Conservation (phyloP, 371 early-diverging fungal species). For the Rhizopus delemar region DNA sequence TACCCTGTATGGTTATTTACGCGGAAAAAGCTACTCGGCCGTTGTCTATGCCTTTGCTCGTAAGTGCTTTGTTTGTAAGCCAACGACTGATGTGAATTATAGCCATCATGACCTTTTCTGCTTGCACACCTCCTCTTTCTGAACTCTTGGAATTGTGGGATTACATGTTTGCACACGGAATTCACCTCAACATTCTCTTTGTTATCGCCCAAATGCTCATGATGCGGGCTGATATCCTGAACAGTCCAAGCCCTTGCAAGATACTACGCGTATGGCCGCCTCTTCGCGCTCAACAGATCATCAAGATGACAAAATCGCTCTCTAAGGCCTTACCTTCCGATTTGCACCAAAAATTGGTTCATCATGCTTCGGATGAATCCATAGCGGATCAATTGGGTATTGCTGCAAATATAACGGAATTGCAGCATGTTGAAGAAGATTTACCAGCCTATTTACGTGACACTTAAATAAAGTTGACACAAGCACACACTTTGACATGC, state of each 20-base stretch:
- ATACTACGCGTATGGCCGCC: constrained; percentile 79
- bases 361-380: constrained; percentile 76
- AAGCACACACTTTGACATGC: too few relatives aligned
- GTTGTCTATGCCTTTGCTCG: constrained; percentile 88
- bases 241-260: constrained; percentile 72
- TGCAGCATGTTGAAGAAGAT: constrained; percentile 18
- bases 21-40: constrained; percentile 73
- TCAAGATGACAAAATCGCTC: constrained; percentile 63
- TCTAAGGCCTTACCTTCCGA: constrained; percentile 65
- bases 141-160: constrained; percentile 91
- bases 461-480: too few relatives aligned
- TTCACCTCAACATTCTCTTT: constrained; percentile 89
- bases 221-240: constrained; percentile 75
- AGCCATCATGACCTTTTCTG: constrained; percentile 92
- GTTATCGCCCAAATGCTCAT: constrained; percentile 81
- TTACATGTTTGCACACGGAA: constrained; percentile 84
- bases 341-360: constrained; percentile 73
- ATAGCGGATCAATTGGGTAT: constrained; percentile 48
- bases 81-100: neutral
- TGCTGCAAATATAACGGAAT: constrained; percentile 16
- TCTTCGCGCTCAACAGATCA: constrained; percentile 69
- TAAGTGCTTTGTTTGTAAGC: constrained; percentile 42
- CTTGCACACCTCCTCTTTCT: constrained; percentile 84
- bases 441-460: constrained; percentile 31
- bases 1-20: constrained; percentile 69